Base-by-base conservation (phyloP, 2,329 filamentous ascomycete species). In the Rhexocercosporidium sp. region DNA sequence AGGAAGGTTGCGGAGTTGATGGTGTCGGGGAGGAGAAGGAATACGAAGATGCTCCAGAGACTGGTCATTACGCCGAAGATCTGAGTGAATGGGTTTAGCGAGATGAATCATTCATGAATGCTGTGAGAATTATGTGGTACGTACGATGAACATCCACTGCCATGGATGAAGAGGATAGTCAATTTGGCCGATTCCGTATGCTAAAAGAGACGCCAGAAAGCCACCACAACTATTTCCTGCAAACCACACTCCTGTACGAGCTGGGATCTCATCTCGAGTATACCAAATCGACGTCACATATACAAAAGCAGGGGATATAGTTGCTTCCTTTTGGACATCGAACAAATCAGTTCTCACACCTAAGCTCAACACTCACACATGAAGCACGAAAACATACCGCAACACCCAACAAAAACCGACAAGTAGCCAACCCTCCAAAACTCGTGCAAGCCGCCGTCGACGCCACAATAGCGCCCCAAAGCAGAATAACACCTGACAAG, bases 181-280 rank as follows among this genome's bases (percentile, higher is more conserved):
- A 49, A 88, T 80, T 68, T 89, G 86, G 0, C 86, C 87, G 8
- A 88, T 78, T 2, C 82, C 86, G 66, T 85, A 89, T 2, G 85
- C 84, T 8, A 87, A 76, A 2, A 86, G 75, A 31, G 82, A 84
- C 1, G 83, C 84, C 20, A 85, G 73, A 49, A 85, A 82, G 0
- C 81, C 84, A 2, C 83, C 84, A 8, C 81, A 70, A 4, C 82
- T 82, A 53, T 83, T 88, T 0, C 85, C 86, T 2, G 84, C 81
- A 71, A 89, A 90, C 87, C 87, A 90, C 57, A 85, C 81, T 0
- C 85, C 84, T 14, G 88, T 84, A 1, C 88, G 82, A 22, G 85
- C 75, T 0, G 86, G 85, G 69, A 89, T 87, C 71, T 90, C 86
- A 4, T 82, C 81, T 67, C 82, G 80, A 67, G 82, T 84, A 66